phyloP scores from a whole-genome alignment of 345 rosid genomes.

The Durio zibethinus region DNA sequence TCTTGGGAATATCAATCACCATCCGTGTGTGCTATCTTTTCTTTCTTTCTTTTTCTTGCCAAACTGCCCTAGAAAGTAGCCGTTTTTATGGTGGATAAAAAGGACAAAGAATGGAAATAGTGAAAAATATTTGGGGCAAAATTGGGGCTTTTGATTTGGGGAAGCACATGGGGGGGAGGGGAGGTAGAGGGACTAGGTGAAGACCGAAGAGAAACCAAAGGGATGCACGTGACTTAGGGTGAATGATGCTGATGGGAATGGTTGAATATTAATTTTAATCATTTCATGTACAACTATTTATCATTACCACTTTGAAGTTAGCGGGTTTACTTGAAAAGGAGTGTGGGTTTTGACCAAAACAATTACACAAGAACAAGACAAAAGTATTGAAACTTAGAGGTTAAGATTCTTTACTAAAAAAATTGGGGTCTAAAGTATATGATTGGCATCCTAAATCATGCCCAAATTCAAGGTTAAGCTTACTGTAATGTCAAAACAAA shows the following conservation, averaged over 20 bases:
- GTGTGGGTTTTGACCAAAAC: conserved; percentile 21
- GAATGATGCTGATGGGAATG: neutral
- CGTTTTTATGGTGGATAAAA: neutral
- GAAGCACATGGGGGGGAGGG: conserved; percentile 23
- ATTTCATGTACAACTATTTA: neutral
- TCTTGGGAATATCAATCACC: conserved; percentile 21
- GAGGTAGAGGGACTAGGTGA: neutral
- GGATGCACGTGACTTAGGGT: conserved; percentile 68
- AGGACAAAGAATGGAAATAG: conserved; percentile 10
- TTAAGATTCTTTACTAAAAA: neutral
- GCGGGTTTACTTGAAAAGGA: conserved; percentile 16
- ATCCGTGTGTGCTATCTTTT: conserved; percentile 13
- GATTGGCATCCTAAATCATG: conserved; percentile 3
- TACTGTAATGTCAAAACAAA: neutral
- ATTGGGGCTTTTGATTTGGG: conserved; percentile 11
- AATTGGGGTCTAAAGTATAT: neutral
- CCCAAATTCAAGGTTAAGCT: conserved; percentile 1
- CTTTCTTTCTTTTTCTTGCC: neutral
- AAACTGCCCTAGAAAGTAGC: neutral
- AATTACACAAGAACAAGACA: conserved; percentile 18
- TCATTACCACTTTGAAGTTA: too few species aligned
- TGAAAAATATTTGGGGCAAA: conserved; percentile 11
- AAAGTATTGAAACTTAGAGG: neutral
- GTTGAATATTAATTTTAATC: neutral
- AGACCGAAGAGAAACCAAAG: conserved; percentile 33